Base-by-base conservation (phyloP, 352 stramenopile species). In the Pythium vanterpoolii region DNA sequence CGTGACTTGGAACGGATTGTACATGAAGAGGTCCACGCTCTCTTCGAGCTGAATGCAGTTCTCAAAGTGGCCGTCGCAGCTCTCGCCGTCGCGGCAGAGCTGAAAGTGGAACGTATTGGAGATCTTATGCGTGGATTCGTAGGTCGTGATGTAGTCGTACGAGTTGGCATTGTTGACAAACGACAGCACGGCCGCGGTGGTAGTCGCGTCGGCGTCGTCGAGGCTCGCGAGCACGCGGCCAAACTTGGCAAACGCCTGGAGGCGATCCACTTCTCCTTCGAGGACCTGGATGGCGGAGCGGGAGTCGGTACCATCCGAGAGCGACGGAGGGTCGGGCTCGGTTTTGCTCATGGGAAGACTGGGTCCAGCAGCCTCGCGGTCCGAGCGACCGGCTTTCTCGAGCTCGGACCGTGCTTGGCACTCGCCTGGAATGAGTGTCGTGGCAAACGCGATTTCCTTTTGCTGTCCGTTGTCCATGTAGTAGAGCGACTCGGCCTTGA, bases 1-100 rank as follows among this genome's bases (percentile, higher is more conserved):
- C 8, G 60, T 63, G 31, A 83, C 60, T 9, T 62, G 72, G 62
- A 85, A 83, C 48, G 80, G 77, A 30, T 86, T 86, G 70, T 85
- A 88, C 66, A 83, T 68, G 63, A 79, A 88, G 36, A 90, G 53
- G 24, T 88, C 74, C 1, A 74, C 66, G 0, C 39, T 46, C 10
- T 81, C 56, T 6, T 47, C 11, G 8, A 88, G 47, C 23, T 71
- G 23, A 50, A 86, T 61, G 45, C 57, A 74, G 28, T 79, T 73
- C 23, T 70, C 51, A 47, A 67, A 83, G 10, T 51, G 39, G 1
- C 34, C 46, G 24, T 50, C 48, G 33, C 60, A 70, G 30, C 40
- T 72, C 21, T 55, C 38, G 19, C 55, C 43, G 5, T 49, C 53
- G 18, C 62, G 33, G 48, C 69, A 77, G 23, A 77, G 51, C 36